phyloP scores from a whole-genome alignment of 768 basidiomycete genomes.

The Collybia nuda region DNA sequence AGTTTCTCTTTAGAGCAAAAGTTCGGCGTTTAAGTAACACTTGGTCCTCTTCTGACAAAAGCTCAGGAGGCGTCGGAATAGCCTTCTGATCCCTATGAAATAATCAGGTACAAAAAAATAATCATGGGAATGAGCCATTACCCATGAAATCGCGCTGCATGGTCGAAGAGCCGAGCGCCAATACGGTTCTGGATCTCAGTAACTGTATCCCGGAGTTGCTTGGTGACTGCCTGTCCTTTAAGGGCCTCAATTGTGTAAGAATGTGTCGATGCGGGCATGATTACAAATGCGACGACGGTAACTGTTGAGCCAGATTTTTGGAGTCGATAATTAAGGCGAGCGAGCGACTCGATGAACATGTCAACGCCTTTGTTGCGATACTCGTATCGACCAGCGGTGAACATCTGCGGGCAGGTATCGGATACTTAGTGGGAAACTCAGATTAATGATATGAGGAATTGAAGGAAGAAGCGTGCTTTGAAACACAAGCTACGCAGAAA shows the following conservation, averaged over 20 bases:
- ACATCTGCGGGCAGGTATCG: slow-evolving; percentile 59
- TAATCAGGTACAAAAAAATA: background rate
- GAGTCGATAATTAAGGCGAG: slow-evolving; percentile 63
- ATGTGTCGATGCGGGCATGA: slow-evolving; percentile 95
- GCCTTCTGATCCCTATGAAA: slow-evolving; percentile 47
- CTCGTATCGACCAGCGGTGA: slow-evolving; percentile 99
- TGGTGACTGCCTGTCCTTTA: slow-evolving; percentile 95
- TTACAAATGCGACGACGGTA: slow-evolving; percentile 97
- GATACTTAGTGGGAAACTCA: background rate
- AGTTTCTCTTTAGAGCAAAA: slow-evolving; percentile 92
- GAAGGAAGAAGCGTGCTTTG: no score
- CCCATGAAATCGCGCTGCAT: slow-evolving; percentile 92
- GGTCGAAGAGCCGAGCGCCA: slow-evolving; percentile 90
- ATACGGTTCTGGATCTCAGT: slow-evolving; percentile 93
- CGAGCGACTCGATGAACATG: slow-evolving; percentile 98
- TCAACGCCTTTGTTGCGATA: slow-evolving; percentile 99
- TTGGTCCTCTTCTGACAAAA: slow-evolving; percentile 91
- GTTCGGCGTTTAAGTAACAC: slow-evolving; percentile 94
- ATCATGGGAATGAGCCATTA: slow-evolving; percentile 30
- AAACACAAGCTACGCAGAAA: background rate
- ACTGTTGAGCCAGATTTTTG: slow-evolving; percentile 63
- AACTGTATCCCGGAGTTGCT: slow-evolving; percentile 94
- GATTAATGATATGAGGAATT: slow-evolving; percentile 2
- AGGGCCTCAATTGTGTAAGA: slow-evolving; percentile 98
- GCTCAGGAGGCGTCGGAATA: slow-evolving; percentile 56